Conservation (phyloP, 257 asterid species). For the Solanum chiquidenum region DNA sequence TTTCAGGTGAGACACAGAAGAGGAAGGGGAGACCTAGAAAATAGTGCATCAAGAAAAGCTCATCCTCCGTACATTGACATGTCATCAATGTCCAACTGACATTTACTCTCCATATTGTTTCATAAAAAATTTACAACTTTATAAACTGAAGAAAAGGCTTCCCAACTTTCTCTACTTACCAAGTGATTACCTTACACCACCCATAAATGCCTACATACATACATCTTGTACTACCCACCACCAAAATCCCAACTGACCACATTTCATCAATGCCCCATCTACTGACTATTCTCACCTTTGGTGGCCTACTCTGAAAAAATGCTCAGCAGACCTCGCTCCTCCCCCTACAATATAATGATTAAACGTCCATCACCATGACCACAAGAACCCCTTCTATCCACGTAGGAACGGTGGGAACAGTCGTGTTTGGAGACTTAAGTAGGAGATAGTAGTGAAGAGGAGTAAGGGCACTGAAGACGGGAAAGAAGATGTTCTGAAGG, state of each 20-base stretch:
- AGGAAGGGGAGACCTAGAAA: background rate
- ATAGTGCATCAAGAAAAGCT: background rate
- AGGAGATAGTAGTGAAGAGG: background rate
- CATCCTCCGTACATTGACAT: background rate
- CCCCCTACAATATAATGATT: background rate
- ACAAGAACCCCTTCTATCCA: background rate
- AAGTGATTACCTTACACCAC: background rate
- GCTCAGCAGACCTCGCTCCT: background rate
- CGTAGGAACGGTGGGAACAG: background rate
- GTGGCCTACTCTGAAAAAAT: background rate
- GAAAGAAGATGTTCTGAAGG: background rate
- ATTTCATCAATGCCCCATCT: background rate
- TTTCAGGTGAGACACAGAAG: background rate
- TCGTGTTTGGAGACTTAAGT: background rate
- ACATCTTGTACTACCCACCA: background rate
- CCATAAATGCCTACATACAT: background rate
- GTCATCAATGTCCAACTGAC: background rate
- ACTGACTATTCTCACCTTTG: background rate
- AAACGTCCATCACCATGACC: background rate
- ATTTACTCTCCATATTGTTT: background rate
- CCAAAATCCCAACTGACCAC: background rate
- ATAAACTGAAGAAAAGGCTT: background rate
- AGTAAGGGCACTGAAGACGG: background rate
- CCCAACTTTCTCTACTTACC: background rate
- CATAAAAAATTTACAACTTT: background rate